These are phyloP conservation scores for Aspergillus tubingensis DNA, from an alignment of 2,329 filamentous ascomycete genomes.

Conservation along the genomic window DNA sequence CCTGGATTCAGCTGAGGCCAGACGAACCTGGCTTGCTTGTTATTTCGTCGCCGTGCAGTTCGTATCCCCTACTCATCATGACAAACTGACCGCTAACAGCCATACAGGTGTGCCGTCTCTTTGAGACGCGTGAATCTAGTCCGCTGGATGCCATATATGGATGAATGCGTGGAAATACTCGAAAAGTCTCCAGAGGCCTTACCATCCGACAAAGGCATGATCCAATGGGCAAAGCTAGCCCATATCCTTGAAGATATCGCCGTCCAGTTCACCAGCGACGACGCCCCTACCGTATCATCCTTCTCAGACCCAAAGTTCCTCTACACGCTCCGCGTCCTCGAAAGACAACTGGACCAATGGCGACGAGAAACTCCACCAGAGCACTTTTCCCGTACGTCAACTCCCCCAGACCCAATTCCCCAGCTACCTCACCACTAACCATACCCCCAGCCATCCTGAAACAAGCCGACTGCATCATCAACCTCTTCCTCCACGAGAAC, in stretches of 20 bases:
- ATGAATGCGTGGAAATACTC: slow-evolving; percentile 61
- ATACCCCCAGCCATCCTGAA: slow-evolving; percentile 56
- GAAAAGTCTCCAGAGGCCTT: slow-evolving; percentile 58
- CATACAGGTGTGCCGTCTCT: slow-evolving; percentile 59
- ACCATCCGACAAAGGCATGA: slow-evolving; percentile 58
- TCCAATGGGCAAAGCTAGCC: slow-evolving; percentile 60
- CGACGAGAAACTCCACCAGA: slow-evolving; percentile 55
- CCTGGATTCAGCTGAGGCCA: slow-evolving; percentile 58
- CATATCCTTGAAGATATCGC: slow-evolving; percentile 69
- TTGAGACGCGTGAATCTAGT: slow-evolving; percentile 60
- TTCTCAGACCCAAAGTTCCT: slow-evolving; percentile 66
- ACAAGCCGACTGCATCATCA: slow-evolving; percentile 66
- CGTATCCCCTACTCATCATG: slow-evolving; percentile 16
- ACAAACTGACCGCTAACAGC: slow-evolving; percentile 3
- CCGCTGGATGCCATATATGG: slow-evolving; percentile 64
- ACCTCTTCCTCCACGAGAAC: slow-evolving; percentile 75
- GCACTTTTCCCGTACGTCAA: slow-evolving; percentile 56
- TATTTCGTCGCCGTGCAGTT: slow-evolving; percentile 63
- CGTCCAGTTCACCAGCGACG: slow-evolving; percentile 67
- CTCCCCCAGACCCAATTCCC: not conserved
- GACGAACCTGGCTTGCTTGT: slow-evolving; percentile 62
- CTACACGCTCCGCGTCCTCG: slow-evolving; percentile 65
- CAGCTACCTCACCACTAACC: not conserved
- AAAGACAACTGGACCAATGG: slow-evolving; percentile 65
- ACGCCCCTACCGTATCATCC: slow-evolving; percentile 54